Base-by-base conservation (phyloP, 208 protist genomes). In the Kentomonas sorsogonicus region DNA sequence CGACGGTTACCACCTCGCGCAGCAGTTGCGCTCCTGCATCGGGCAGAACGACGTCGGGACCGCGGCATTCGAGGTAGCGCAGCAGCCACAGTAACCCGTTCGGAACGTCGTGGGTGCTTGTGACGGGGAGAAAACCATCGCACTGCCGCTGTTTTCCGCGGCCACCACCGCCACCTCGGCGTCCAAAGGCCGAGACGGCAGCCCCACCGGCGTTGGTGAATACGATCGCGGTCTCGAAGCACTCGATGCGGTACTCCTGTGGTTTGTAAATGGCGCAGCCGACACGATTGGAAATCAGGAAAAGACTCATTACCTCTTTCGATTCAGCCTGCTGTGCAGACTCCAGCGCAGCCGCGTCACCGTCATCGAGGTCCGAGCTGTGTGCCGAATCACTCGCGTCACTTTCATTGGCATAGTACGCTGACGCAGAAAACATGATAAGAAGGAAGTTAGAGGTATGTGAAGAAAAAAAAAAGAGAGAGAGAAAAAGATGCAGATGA, bases 1-100 rank as follows among this genome's bases (percentile, higher is more conserved):
- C 44, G n/a, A 80, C 30, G 10, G 47, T 44, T 16, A 87, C 59
- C 20, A 79, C 25, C 26, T 71, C 69, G 30, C 45, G 36, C 23
- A 88, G 40, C 16, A 60, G 58, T n/a, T 71, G 55, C 1, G 65
- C 52, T 6, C 65, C 71, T 0, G 40, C 26, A 33, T 83, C 63
- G 3, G 79, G 69, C 1, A 87, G 76, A 13, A 87, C 48, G 11
- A 82, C 60, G 29, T 69, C 62, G 1, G 79, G 74, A 10, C 33
- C 48, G 25, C 73, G 60, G 31, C 75, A 52, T 18, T 77, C 41
- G 9, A 87, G 55, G 47, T 78, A 74, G 13, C 68, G 74, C 39
- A 69, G 63, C 4, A 87, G 53, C 75, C 75, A 87, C 23, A 80
- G 60, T 23, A 86, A 46, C 18, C 69, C 69, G 6, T 66, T 46